Evolutionary conservation across 2,329 filamentous ascomycete species (phyloP).

Genomic region (Sporothrix pallida): DNA sequence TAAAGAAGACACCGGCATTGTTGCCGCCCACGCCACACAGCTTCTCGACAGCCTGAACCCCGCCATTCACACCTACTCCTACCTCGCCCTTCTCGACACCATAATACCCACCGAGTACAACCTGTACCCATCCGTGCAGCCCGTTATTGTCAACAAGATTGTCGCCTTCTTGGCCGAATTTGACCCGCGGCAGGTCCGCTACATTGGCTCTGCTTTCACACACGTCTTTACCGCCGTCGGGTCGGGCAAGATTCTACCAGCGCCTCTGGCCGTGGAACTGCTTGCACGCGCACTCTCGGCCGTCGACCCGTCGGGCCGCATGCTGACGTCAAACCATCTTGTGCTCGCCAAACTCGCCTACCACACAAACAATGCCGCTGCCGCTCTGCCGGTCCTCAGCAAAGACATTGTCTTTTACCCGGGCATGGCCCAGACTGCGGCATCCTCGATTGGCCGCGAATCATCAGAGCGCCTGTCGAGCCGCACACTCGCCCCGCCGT

Average conservation of each 20-base stretch:
- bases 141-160: slow-evolving; percentile 50
- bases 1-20: slow-evolving; percentile 43
- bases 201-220: slow-evolving; percentile 53
- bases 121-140: slow-evolving; percentile 43
- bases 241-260: slow-evolving; percentile 50
- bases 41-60: slow-evolving; percentile 58
- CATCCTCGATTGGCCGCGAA: slow-evolving; percentile 38
- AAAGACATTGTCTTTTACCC: slow-evolving; percentile 71
- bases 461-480: slow-evolving; percentile 51
- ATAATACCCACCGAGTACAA: slow-evolving; percentile 43
- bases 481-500: slow-evolving; percentile 51
- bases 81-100: slow-evolving; percentile 55
- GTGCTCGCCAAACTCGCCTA: slow-evolving; percentile 52
- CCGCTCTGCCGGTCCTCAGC: slow-evolving; percentile 66
- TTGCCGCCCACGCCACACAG: slow-evolving; percentile 46
- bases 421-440: slow-evolving; percentile 43
- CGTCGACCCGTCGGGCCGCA: slow-evolving; percentile 64
- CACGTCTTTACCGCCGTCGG: slow-evolving; percentile 52
- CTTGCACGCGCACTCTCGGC: slow-evolving; percentile 63
- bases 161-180: slow-evolving; percentile 56
- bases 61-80: slow-evolving; percentile 57
- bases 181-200: slow-evolving; percentile 59
- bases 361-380: slow-evolving; percentile 57
- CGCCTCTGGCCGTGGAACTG: slow-evolving; percentile 53
- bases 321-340: slow-evolving; percentile 40